Evolutionary conservation across 768 basidiomycete species (phyloP), one percentile per base, ranked within the genome.

Genomic region (Tricholoma sp.): DNA sequence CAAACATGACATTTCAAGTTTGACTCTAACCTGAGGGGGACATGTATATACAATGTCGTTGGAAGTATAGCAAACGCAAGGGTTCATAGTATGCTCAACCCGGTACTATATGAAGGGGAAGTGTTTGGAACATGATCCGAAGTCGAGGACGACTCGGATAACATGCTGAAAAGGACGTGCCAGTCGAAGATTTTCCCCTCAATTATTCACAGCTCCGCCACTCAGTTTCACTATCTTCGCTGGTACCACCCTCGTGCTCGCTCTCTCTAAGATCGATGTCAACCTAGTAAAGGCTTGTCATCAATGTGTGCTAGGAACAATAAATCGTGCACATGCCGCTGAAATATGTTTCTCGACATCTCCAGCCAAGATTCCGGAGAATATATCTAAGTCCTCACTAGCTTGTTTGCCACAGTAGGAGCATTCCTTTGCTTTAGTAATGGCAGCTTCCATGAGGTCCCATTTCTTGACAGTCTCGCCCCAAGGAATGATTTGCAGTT

Each of bases 301-400:
- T 29, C 45, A 31, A 31, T 24, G 10, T 24, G 13, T 48, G 6
- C 1, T 29, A 6, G 5, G 13, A 31, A 29, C 28, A 5, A 29
- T 31, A 37, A 59, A 42, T 33, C 24, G 6, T 50, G 20, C 11
- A 62, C 68, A 49, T 33, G 71, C 73, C 58, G 59, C 59, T 17
- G 67, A 64, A 37, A 72, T 62, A 34, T 69, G 68, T 56, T 63
- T 71, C 50, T 73, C 70, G 42, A 74, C 65, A 57, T 67, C 63
- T 18, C 66, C 68, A 20, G 70, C 64, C 36, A 73, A 62, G 17
- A 71, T 68, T 36, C 61, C 61, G 11, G 68, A 63, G 50, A 71
- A 73, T 4, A 63, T 59, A 34, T 70, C 69, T 7, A 74, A 59
- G 45, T 72, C 68, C 36, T 66, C 66, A 9, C 56, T 55, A 8